Base-by-base conservation (phyloP, 371 early-diverging fungal species). In the Rhizopus microsporus region DNA sequence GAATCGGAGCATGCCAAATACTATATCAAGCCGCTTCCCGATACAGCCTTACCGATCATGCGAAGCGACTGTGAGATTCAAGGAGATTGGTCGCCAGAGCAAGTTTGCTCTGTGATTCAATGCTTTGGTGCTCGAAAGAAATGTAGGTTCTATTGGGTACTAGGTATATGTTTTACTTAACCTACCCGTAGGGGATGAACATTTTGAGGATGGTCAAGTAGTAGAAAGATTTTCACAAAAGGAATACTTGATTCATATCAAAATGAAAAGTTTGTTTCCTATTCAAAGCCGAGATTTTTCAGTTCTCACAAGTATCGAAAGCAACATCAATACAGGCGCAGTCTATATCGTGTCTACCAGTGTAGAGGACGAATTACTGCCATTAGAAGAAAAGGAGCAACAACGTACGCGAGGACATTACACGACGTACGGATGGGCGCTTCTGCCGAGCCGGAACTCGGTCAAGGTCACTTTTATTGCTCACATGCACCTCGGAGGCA, bases 281-380 rank as follows among this genome's bases (percentile, higher is more conserved):
- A 72, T 78, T 17, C 81, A 82, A 60, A 75, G 74, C 35, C 69
- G 82, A 15, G 85, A 85, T 55, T 72, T 83, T 38, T 71, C 78
- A 0, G 51, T 80, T 2, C 61, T 82, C 8, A 74, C 77, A 1
- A 67, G 69, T 5, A 73, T 83, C 47, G 83, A 83, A 40, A 81
- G 80, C 15, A 82, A 83, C 45, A 77, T 80, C 3, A 69, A 56
- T 31, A 74, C 80, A 3, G 82, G 84, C 0, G 66, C 75, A 5
- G 68, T 88, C 34, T 77, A 78, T 40, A 71, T 82, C 38, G 84
- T 76, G 3, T 71, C 77, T 8, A 74, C 86, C 0, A 85, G 85
- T 33, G 81, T 85, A n/a, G 67, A 74, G 5, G 85, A 85, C 51
- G 56, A 68, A 5, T 57, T 78, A 42, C n/a, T 23, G 7, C 3